Percentiles rank a stretch among this genome's conserved stretches.
phyloP scores from a whole-genome alignment of 176 grass and related monocot species.

The Pontederia crassipes region DNA sequence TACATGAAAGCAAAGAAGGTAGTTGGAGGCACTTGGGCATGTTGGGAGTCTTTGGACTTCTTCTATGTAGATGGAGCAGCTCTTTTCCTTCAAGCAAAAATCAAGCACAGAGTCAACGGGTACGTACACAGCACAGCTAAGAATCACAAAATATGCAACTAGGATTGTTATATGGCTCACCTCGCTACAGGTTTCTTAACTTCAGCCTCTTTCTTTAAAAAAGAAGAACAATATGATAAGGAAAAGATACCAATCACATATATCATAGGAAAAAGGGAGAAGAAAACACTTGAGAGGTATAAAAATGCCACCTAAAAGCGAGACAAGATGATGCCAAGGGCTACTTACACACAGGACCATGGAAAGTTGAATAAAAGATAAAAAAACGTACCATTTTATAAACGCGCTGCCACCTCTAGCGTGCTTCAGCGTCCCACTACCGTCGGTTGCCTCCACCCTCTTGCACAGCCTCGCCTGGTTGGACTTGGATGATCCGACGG shows the following conservation, averaged over 20 bases:
- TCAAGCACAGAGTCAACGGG: not conserved
- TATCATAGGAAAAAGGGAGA: not conserved
- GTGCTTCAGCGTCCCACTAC: conserved; percentile 39
- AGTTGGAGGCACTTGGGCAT: conserved; percentile 58
- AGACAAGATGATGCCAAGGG: too few species aligned
- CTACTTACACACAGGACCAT: too few species aligned
- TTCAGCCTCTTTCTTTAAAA: conserved; percentile 40
- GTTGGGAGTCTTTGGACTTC: conserved; percentile 18
- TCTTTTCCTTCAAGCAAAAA: conserved; percentile 31
- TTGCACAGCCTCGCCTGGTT: conserved; percentile 37
- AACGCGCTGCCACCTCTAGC: conserved; percentile 85
- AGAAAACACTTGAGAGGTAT: not conserved
- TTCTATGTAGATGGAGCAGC: not conserved
- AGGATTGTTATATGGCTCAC: conserved; percentile 1
- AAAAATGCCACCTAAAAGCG: conserved; percentile 24
- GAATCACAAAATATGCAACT: not conserved
- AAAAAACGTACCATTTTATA: conserved; percentile 40
- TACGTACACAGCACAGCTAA: not conserved
- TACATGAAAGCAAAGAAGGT: conserved; percentile 94
- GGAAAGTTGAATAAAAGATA: too few species aligned
- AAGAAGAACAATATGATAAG: conserved; percentile 27
- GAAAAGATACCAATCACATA: not conserved
- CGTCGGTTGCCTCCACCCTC: conserved; percentile 56
- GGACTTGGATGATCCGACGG: conserved; percentile 28
- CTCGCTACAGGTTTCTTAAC: conserved; percentile 28